These are phyloP conservation scores for Lecanicillium sp. DNA, from an alignment of 2,329 filamentous ascomycete species.

Conservation along the genomic window DNA sequence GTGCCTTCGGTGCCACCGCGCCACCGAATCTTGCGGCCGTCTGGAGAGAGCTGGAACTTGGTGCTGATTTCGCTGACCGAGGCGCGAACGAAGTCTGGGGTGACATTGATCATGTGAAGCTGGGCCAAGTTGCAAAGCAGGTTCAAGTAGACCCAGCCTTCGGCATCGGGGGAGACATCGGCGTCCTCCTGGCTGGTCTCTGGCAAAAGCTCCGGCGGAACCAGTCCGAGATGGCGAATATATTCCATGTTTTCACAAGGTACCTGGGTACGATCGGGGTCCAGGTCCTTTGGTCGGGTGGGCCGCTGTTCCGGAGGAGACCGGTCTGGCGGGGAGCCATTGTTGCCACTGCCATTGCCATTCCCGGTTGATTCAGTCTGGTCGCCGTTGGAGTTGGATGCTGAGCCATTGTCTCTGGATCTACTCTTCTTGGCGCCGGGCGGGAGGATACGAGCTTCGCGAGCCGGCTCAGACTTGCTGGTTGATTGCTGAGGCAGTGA, in stretches of 20 bases:
- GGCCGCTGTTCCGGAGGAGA: constrained; percentile 63
- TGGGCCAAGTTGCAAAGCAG: constrained; percentile 76
- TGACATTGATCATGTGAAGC: constrained; percentile 78
- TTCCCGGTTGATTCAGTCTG: constrained; percentile 38
- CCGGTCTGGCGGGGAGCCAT: constrained; percentile 35
- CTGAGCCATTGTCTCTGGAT: constrained; percentile 38
- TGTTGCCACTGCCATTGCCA: constrained; percentile 27
- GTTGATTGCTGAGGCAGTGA: not conserved
- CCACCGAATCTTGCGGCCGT: constrained; percentile 77
- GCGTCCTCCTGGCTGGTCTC: constrained; percentile 30
- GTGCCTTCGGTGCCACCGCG: constrained; percentile 62
- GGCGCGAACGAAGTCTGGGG: constrained; percentile 67
- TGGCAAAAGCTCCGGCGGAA: constrained; percentile 49
- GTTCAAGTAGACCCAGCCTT: constrained; percentile 81
- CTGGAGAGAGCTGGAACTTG: constrained; percentile 70
- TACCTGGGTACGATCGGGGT: constrained; percentile 69
- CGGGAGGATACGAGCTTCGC: constrained; percentile 45
- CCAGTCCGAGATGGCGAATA: constrained; percentile 66
- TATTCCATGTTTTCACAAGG: constrained; percentile 75
- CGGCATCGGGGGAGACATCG: constrained; percentile 54
- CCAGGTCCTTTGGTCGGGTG: constrained; percentile 69
- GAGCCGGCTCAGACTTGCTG: constrained; percentile 27
- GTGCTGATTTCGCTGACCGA: constrained; percentile 65
- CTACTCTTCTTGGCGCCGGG: constrained; percentile 33
- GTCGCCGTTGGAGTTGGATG: constrained; percentile 43